Evolutionary conservation across 768 basidiomycete species (phyloP), one percentile per base, ranked within the genome.

Genomic region (Hericium erinaceus): DNA sequence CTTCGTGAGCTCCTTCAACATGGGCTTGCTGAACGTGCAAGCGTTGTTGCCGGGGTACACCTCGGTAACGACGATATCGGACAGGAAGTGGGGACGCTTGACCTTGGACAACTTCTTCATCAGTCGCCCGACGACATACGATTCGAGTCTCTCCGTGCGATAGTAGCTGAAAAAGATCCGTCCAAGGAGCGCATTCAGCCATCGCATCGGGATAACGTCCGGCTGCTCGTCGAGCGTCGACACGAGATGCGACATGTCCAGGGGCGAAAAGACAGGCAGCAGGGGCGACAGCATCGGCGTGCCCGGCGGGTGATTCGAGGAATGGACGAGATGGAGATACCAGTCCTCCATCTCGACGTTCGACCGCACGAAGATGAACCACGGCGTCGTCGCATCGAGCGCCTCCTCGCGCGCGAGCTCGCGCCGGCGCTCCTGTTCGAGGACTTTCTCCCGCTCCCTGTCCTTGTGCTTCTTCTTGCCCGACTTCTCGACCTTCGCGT

Each of bases 261-360:
- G 71, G 5, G 85, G 75, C 55, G 77, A 74, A 74, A 93, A 98
- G 16, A 95, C 77, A 39, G 77, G 66, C 41, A 76, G 74, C 51
- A 89, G 72, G 0, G 89, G 83, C 1, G 68, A 68, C 49, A 90
- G 79, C 7, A 77, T 81, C 2, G 85, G 79, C 3, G 80, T 80
- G 57, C 84, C 79, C 0, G 83, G 70, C 28, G 85, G 81, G 55
- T 86, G 71, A 58, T 81, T 75, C 8, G 85, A 83, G 0, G 87
- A 87, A 57, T 92, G 87, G 20, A 92, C 69, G 56, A 97, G 78
- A 0, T 91, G 77, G 39, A 92, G 73, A 68, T 93, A 93, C 92
- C 94, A 98, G 72, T 99, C 95, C 71, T 99, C 97, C 91, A 98
- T 97, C 67, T 93, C 90, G 55, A 85, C 75, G 69, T 85, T 92